These are phyloP conservation scores for Pythium dissotocum DNA, from an alignment of 352 stramenopile species.

Conservation along the genomic window DNA sequence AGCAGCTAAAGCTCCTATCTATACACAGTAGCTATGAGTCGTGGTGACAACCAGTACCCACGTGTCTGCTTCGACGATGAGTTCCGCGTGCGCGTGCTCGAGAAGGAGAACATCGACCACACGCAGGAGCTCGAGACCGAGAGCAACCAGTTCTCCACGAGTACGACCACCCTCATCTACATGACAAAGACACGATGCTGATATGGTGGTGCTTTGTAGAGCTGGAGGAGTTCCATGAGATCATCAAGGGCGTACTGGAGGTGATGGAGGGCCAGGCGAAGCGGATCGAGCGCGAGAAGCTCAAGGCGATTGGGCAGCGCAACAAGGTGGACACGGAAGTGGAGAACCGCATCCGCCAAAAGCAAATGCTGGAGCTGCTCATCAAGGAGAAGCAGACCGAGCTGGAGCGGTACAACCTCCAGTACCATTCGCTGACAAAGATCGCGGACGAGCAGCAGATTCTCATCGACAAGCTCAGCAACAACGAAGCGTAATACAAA, in stretches of 20 bases:
- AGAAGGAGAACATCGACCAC: conserved; percentile 75
- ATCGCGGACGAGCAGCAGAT: conserved; percentile 80
- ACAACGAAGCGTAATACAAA: conserved; percentile 66
- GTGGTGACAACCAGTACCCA: conserved; percentile 68
- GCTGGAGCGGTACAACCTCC: conserved; percentile 76
- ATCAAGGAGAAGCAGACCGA: conserved; percentile 87
- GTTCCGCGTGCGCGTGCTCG: conserved; percentile 75
- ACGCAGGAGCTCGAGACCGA: conserved; percentile 79
- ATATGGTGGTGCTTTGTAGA: conserved; percentile 36
- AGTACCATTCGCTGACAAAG: conserved; percentile 75
- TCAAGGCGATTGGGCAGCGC: conserved; percentile 82
- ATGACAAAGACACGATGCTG: no score
- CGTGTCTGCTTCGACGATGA: conserved; percentile 84
- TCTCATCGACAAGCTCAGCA: conserved; percentile 87
- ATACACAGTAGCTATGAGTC: conserved; percentile 47
- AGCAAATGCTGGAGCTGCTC: conserved; percentile 73
- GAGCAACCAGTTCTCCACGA: conserved; percentile 83
- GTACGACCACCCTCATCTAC: conserved; percentile 23
- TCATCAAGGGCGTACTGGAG: conserved; percentile 75
- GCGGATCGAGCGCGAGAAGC: conserved; percentile 80
- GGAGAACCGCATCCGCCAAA: conserved; percentile 82
- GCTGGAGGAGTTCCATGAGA: conserved; percentile 82
- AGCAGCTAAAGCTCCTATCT: neutral
- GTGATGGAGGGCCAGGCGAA: conserved; percentile 78
- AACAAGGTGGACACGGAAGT: conserved; percentile 80